Conservation (phyloP, 1,284 basidiomycete genomes). For the Heterobasidion occidentale region DNA sequence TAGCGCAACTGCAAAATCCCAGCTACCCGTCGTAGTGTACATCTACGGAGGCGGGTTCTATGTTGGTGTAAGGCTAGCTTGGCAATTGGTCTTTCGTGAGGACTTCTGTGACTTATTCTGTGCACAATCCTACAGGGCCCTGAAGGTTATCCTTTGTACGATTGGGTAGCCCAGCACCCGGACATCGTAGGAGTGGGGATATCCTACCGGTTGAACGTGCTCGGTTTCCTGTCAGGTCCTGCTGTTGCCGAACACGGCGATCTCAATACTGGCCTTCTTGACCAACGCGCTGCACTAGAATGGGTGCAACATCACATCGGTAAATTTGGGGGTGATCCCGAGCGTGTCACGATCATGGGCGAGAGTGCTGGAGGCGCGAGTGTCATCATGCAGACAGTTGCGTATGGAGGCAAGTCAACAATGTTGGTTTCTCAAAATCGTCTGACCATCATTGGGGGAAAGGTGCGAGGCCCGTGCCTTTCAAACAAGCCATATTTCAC, state of each 20-base stretch:
- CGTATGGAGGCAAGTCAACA: conserved; percentile 28
- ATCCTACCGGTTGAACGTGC: conserved; percentile 44
- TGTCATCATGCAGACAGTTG: conserved; percentile 34
- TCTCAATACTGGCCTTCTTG: conserved; percentile 36
- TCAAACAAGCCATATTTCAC: conserved; percentile 31
- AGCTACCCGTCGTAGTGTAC: conserved; percentile 37
- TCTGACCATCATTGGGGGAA: background rate
- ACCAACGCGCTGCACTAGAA: conserved; percentile 36
- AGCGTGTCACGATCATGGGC: conserved; percentile 32
- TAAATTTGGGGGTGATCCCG: conserved; percentile 35
- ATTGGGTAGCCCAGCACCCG: conserved; percentile 40
- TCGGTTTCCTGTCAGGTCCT: conserved; percentile 42
- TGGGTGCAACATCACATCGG: conserved; percentile 38
- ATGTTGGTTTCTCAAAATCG: background rate
- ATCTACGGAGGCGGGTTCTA: conserved; percentile 40
- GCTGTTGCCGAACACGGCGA: conserved; percentile 21
- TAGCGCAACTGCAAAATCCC: conserved; percentile 31
- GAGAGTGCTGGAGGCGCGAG: conserved; percentile 38
- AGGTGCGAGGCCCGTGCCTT: conserved; percentile 28
- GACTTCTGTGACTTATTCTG: background rate
- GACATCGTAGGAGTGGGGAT: conserved; percentile 47
- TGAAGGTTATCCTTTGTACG: conserved; percentile 24
- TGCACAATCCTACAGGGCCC: background rate
- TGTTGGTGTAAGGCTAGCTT: conserved; percentile 16
- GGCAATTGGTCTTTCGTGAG: background rate